Conservation (phyloP, 352 stramenopile genomes). For the Aphanomyces stellatus region DNA sequence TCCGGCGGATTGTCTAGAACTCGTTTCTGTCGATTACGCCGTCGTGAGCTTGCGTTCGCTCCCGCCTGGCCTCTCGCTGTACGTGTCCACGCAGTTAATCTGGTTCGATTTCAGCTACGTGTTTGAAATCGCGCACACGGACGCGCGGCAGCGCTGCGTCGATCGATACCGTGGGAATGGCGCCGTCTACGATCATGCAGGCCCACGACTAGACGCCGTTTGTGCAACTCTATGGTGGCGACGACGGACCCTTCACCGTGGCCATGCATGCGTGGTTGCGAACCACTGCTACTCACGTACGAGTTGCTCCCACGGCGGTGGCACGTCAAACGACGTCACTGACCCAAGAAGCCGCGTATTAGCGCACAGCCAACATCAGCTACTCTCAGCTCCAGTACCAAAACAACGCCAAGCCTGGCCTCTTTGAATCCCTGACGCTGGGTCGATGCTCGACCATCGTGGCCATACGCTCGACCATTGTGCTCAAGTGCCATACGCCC, state of each 20-base stretch:
- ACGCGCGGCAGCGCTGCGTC: neutral
- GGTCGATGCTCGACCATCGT: neutral
- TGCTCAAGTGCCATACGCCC: neutral
- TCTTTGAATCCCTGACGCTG: neutral
- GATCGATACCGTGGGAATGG: neutral
- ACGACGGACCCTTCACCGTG: neutral
- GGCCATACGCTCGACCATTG: neutral
- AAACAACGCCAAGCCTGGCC: slow-evolving; percentile 1
- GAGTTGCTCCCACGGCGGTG: neutral
- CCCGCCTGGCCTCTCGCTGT: neutral
- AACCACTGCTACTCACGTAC: neutral
- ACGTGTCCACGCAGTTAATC: neutral
- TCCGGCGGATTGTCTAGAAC: neutral
- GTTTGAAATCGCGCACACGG: slow-evolving; percentile 15
- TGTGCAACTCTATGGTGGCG: neutral
- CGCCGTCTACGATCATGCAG: neutral
- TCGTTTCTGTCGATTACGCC: slow-evolving; percentile 4
- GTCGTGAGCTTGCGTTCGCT: neutral
- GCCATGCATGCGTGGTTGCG: neutral
- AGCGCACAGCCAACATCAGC: neutral
- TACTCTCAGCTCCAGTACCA: slow-evolving; percentile 1
- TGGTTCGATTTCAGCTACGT: slow-evolving; percentile 8
- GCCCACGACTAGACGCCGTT: neutral
- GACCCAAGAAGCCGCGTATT: neutral
- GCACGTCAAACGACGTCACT: neutral